Evolutionary conservation across 352 stramenopile species (phyloP).

Genomic region (Phytophthora sansomeana): DNA sequence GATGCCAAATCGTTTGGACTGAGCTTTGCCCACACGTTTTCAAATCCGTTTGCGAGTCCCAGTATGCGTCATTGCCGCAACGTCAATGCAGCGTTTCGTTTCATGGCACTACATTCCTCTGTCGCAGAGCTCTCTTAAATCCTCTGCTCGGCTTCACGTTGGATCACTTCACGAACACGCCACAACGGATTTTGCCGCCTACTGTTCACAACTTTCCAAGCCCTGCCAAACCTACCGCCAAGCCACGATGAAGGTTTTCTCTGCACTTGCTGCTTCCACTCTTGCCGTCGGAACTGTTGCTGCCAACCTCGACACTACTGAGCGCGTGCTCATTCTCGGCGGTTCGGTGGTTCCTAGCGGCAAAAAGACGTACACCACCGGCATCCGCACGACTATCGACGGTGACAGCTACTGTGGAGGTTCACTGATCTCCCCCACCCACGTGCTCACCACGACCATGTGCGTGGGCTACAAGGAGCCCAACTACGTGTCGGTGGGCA

Average conservation of each 20-base stretch:
- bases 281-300: constrained; percentile 35
- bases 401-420: constrained; percentile 11
- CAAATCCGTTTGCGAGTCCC: too few relatives aligned
- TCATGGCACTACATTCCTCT: too few relatives aligned
- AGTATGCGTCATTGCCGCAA: too few relatives aligned
- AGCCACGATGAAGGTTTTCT: constrained; percentile 3
- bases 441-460: constrained; percentile 1
- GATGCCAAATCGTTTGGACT: neutral
- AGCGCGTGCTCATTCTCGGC: constrained; percentile 2
- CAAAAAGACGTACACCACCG: constrained; percentile 37
- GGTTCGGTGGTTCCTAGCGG: constrained; percentile 27
- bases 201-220: too few relatives aligned
- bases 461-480: neutral
- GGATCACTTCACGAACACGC: neutral
- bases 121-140: neutral
- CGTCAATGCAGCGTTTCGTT: neutral
- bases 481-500: constrained; percentile 3
- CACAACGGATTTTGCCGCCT: constrained; percentile 2
- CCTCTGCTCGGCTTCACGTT: neutral
- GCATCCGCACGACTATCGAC: constrained; percentile 16
- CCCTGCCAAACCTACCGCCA: neutral
- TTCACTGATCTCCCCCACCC: constrained; percentile 9
- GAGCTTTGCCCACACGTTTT: neutral
- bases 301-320: constrained; percentile 1
- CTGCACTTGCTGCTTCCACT: neutral